phyloP scores from a whole-genome alignment of 495 filamentous ascomycete genomes.

The Penicillium psychrofluorescens region DNA sequence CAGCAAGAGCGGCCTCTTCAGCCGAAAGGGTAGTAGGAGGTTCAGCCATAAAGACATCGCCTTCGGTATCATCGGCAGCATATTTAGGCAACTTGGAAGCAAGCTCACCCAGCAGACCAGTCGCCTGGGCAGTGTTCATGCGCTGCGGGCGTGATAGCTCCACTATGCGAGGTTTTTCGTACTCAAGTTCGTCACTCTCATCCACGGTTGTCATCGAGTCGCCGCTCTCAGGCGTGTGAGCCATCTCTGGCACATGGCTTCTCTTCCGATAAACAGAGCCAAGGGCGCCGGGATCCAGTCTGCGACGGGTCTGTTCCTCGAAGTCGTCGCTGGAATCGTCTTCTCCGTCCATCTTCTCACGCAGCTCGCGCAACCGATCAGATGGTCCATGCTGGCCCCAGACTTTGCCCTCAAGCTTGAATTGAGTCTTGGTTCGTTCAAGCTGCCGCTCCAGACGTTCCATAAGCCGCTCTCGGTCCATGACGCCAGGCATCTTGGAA shows the following conservation, averaged over 20 bases:
- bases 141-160: constrained; percentile 60
- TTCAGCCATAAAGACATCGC: constrained; percentile 55
- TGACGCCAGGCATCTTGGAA: constrained; percentile 79
- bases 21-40: background rate
- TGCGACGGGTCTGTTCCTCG: constrained; percentile 41
- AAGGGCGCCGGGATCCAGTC: constrained; percentile 50
- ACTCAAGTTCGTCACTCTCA: constrained; percentile 42
- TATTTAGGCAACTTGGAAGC: constrained; percentile 65
- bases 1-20: background rate
- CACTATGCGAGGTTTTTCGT: constrained; percentile 60
- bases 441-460: constrained; percentile 87
- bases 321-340: constrained; percentile 41
- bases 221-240: constrained; percentile 31
- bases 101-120: constrained; percentile 74
- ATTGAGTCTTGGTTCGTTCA: constrained; percentile 95
- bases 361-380: constrained; percentile 82
- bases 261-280: constrained; percentile 59
- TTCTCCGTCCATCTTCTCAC: constrained; percentile 86
- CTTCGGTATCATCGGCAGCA: constrained; percentile 57
- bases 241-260: constrained; percentile 41
- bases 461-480: constrained; percentile 89
- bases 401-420: constrained; percentile 91
- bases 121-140: constrained; percentile 64
- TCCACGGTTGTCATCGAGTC: constrained; percentile 27
- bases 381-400: constrained; percentile 87